A percentile compares a stretch with the other conserved stretches of the same genome.
phyloP scores from a whole-genome alignment of 192 early-diverging fungal species.

The Bifiguratus adelaidae region DNA sequence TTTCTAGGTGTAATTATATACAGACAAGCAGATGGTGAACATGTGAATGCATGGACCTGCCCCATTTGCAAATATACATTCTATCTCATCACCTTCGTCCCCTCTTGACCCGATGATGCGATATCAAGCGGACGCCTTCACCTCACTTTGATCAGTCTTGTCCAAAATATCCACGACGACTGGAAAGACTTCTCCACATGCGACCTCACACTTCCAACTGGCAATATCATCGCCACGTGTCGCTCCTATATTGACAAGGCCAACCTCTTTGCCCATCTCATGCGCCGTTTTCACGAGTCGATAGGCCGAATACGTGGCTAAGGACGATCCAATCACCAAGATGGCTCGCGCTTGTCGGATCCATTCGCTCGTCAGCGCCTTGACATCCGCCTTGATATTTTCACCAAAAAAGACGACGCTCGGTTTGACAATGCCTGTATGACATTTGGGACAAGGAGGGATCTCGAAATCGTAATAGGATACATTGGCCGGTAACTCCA shows the following conservation, averaged over 20 bases:
- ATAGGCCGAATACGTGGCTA: slow-evolving; percentile 77
- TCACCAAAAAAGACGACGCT: slow-evolving; percentile 88
- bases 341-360: slow-evolving; percentile 49
- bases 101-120: too few species aligned
- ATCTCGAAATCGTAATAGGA: slow-evolving; percentile 60
- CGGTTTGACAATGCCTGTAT: slow-evolving; percentile 53
- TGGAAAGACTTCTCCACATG: slow-evolving; percentile 17
- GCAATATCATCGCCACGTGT: slow-evolving; percentile 62
- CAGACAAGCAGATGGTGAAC: too few species aligned
- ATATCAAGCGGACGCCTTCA: too few species aligned
- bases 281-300: slow-evolving; percentile 60
- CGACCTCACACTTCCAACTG: slow-evolving; percentile 29
- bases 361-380: slow-evolving; percentile 39
- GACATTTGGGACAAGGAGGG: slow-evolving; percentile 58
- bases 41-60: too few species aligned
- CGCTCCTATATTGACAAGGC: slow-evolving; percentile 62
- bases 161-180: neutral
- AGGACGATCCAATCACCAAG: slow-evolving; percentile 70
- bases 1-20: too few species aligned
- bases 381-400: slow-evolving; percentile 50
- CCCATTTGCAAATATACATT: too few species aligned
- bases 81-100: too few species aligned
- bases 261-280: slow-evolving; percentile 45
- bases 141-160: too few species aligned
- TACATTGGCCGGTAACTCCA: slow-evolving; percentile 44